Base-by-base conservation (phyloP, 2,329 filamentous ascomycete species). In the Nothophaeocryptopus gaeumannii region DNA sequence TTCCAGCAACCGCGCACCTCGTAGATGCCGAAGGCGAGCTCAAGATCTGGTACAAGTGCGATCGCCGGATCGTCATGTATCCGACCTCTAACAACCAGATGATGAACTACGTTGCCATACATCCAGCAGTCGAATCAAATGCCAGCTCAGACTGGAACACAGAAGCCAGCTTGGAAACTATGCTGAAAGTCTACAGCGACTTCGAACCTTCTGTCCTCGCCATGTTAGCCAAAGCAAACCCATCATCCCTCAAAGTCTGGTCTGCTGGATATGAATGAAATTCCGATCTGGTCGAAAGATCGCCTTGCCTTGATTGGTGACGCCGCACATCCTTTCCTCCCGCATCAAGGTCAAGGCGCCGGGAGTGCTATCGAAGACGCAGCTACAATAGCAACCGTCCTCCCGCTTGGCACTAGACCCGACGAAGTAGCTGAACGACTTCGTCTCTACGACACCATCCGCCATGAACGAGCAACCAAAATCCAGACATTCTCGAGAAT, bases 321-420 rank as follows among this genome's bases (percentile, higher is more conserved):
- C 61, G 82, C 84, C 0, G 84, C 82, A 0, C 84, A 88, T 62
- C 83, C 84, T 0, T 86, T 87, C 59, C 69, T 83, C 0, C 84
- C 50, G 15, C 78, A 82, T 53, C 80, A 82, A 66, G 82, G 77
- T 0, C 81, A 84, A 61, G 84, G 83, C 2, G 84, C 77, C 8
- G 82, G 70, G 0, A 72, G 80, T 49, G 84, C 85, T 0, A 85
- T 88, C 37, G 84, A 88, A 62, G 85, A 88, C 54, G 83, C 78
- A 0, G 79, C 78, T 0, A 76, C 82, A 0, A 62, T 88, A 0
- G 76, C 74, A 0, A 76, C 78, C 1, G 71, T 88, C 5, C 69
- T 88, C 0, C 75, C 77, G 0, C 54, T 58, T 0, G 76, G 74
- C 0, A 77, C 77, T 0, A 48, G 61, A 0, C 53, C 62, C 0